Evolutionary conservation across 2,329 filamentous ascomycete species (phyloP).

Genomic region (Trichoderma guizhouense): DNA sequence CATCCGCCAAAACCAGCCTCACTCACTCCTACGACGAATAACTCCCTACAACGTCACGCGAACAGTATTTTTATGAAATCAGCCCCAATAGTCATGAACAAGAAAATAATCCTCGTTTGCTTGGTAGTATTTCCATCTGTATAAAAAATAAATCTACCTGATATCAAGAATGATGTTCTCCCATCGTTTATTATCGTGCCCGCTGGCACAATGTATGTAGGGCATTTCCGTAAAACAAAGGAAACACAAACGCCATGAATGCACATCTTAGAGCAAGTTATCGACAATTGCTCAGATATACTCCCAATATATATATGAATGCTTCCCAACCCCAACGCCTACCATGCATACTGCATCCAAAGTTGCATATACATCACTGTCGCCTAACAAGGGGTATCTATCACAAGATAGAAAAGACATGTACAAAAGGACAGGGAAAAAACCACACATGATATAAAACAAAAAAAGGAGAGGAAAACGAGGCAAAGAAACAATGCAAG

Average conservation of each 20-base stretch:
- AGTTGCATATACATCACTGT: slow-evolving; percentile 7
- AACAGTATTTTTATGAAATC: not conserved
- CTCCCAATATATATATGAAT: not conserved
- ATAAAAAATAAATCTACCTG: slow-evolving; percentile 1
- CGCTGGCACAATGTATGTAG: not conserved
- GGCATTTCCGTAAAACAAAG: not conserved
- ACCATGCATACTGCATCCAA: slow-evolving; percentile 17
- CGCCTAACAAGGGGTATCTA: slow-evolving; percentile 1
- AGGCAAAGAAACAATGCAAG: slow-evolving; percentile 7
- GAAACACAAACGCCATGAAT: not conserved
- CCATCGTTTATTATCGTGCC: not conserved
- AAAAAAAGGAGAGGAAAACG: not conserved
- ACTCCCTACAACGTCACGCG: not conserved
- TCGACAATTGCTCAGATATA: slow-evolving; percentile 1
- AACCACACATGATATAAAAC: not conserved
- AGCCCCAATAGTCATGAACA: not conserved
- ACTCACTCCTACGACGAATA: not conserved
- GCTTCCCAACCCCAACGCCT: slow-evolving; percentile 17
- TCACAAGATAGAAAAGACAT: slow-evolving; percentile 8
- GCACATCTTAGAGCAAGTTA: slow-evolving; percentile 1
- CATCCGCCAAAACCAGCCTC: not conserved
- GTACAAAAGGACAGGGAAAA: not conserved
- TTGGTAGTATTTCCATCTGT: slow-evolving; percentile 14
- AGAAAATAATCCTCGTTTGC: not conserved
- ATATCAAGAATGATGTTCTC: slow-evolving; percentile 5